Percentiles rank a stretch among this genome's conserved stretches.
These are phyloP conservation scores for Coniochaeta sp. DNA, from an alignment of 2,329 filamentous ascomycete species.

Conservation along the genomic window DNA sequence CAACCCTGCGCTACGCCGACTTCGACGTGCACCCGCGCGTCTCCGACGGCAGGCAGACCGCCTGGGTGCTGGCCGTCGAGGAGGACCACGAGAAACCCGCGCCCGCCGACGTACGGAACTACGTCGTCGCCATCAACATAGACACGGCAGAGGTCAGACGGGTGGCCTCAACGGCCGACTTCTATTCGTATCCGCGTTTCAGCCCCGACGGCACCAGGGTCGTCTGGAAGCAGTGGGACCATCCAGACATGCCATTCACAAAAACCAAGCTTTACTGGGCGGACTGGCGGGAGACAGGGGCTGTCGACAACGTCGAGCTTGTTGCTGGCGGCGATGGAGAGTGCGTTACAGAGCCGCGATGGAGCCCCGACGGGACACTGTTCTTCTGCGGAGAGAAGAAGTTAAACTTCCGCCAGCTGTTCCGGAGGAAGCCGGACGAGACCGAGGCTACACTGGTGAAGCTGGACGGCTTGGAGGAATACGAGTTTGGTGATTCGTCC, in stretches of 20 bases:
- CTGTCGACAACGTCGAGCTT: constrained; percentile 20
- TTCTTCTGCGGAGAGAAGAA: constrained; percentile 38
- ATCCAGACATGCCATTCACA: constrained; percentile 45
- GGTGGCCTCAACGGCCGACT: constrained; percentile 38
- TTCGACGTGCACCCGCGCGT: constrained; percentile 31
- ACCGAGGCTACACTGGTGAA: constrained; percentile 18
- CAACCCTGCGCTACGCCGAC: constrained; percentile 34
- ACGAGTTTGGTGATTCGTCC: constrained; percentile 28
- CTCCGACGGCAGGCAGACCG: constrained; percentile 5
- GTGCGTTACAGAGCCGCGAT: constrained; percentile 41
- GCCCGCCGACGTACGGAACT: constrained; percentile 25
- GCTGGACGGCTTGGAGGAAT: constrained; percentile 30
- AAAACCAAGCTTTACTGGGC: constrained; percentile 35
- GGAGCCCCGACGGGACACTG: constrained; percentile 39
- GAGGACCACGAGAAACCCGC: constrained; percentile 37
- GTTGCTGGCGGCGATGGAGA: constrained; percentile 35
- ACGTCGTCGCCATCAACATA: constrained; percentile 30
- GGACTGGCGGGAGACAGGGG: constrained; percentile 27
- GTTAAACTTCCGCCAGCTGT: constrained; percentile 39
- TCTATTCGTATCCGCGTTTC: constrained; percentile 43
- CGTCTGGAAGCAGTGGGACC: constrained; percentile 48
- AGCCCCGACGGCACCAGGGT: constrained; percentile 36
- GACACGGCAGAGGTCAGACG: constrained; percentile 31
- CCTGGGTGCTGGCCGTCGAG: constrained; percentile 42
- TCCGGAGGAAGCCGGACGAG: constrained; percentile 23